Conservation (phyloP, 257 asterid genomes). For the Ehretia macrophylla region DNA sequence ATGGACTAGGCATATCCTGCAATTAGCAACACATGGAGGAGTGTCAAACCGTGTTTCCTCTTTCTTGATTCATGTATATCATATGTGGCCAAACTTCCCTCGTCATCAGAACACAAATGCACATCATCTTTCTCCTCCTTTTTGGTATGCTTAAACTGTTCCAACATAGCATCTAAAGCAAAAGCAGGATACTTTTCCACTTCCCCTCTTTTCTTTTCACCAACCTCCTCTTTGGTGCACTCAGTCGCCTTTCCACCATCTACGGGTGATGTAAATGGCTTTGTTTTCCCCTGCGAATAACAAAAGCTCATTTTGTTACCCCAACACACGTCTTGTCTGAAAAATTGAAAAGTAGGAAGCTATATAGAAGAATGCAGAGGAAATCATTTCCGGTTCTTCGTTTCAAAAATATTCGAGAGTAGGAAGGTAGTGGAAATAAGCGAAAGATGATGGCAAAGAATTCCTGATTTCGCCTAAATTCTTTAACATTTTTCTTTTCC, state of each 20-base stretch:
- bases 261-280: slow-evolving; percentile 30
- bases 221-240: slow-evolving; percentile 19
- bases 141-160: slow-evolving; percentile 46
- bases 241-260: slow-evolving; percentile 16
- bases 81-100: slow-evolving; percentile 12
- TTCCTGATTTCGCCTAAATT: too few relatives aligned
- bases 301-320: background rate
- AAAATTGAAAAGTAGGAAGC: too few relatives aligned
- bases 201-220: slow-evolving; percentile 22
- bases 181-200: slow-evolving; percentile 15
- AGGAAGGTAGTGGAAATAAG: too few relatives aligned
- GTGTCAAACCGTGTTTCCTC: slow-evolving; percentile 38
- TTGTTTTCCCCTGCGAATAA: slow-evolving; percentile 44
- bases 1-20: background rate
- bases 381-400: too few relatives aligned
- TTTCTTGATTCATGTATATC: slow-evolving; percentile 26
- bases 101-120: slow-evolving; percentile 11
- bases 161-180: slow-evolving; percentile 44
- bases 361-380: too few relatives aligned
- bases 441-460: too few relatives aligned
- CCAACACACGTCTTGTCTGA: too few relatives aligned
- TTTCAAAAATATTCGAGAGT: too few relatives aligned
- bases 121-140: slow-evolving; percentile 15
- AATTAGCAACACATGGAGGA: slow-evolving; percentile 1
- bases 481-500: too few relatives aligned